Evolutionary conservation across 2,329 filamentous ascomycete species (phyloP).

Genomic region (Neonectria magnoliae): DNA sequence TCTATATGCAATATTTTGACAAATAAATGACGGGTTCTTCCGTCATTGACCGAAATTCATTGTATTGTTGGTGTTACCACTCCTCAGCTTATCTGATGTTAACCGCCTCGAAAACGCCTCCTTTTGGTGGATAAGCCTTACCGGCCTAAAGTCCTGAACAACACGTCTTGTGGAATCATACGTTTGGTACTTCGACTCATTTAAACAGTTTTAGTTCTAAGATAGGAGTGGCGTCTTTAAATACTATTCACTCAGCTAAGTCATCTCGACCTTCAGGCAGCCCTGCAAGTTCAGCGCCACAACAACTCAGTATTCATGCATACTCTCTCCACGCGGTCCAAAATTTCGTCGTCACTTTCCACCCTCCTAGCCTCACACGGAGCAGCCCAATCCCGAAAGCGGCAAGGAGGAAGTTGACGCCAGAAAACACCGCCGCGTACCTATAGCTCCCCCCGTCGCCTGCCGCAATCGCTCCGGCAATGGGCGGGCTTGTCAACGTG

Average conservation of each 20-base stretch:
- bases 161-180: neutral
- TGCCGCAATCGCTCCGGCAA: conserved; percentile 23
- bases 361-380: conserved; percentile 27
- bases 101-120: neutral
- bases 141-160: neutral
- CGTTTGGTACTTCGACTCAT: neutral
- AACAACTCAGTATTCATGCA: conserved; percentile 2
- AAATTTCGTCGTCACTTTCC: conserved; percentile 23
- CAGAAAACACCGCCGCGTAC: conserved; percentile 31
- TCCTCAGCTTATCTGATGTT: neutral
- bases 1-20: neutral
- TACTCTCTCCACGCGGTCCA: conserved; percentile 1
- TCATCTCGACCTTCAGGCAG: neutral
- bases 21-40: neutral
- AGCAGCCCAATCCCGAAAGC: conserved; percentile 23
- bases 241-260: neutral
- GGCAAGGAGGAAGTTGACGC: conserved; percentile 30
- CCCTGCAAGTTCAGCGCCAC: neutral
- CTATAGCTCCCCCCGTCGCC: conserved; percentile 28
- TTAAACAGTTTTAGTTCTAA: neutral
- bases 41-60: neutral
- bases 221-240: neutral
- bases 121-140: neutral
- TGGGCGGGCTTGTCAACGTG: conserved; percentile 28
- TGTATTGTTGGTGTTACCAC: neutral